Conservation (phyloP, 805 yeast genomes). For the Torulaspora franciscae region DNA sequence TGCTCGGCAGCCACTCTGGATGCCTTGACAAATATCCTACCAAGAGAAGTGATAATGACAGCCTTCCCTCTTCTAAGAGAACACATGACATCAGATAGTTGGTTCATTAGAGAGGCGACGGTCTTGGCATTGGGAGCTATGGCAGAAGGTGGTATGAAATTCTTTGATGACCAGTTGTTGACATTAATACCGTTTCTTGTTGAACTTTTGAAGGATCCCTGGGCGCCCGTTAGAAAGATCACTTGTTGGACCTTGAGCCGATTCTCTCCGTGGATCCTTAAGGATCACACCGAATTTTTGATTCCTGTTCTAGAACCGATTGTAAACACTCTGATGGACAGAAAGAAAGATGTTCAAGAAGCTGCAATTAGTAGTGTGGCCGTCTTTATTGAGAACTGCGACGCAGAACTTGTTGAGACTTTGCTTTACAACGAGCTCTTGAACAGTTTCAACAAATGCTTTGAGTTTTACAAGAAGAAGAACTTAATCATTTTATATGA, state of each 20-base stretch:
- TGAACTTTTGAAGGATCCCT: constrained; percentile 65
- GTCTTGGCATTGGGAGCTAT: constrained; percentile 94
- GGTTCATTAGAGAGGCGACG: constrained; percentile 92
- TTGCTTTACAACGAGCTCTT: constrained; percentile 60
- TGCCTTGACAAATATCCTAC: constrained; percentile 61
- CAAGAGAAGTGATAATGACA: constrained; percentile 59
- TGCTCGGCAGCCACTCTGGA: constrained; percentile 94
- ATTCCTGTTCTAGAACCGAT: constrained; percentile 75
- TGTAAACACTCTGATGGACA: constrained; percentile 69
- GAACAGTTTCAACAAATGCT: constrained; percentile 66
- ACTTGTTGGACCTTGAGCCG: constrained; percentile 94
- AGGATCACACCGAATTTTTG: constrained; percentile 64
- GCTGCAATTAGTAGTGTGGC: constrained; percentile 88
- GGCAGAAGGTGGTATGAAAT: constrained; percentile 78
- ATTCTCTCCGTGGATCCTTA: constrained; percentile 75
- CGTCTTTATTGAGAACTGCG: constrained; percentile 73
- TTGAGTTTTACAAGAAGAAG: constrained; percentile 71
- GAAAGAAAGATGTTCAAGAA: constrained; percentile 89
- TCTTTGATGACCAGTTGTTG: constrained; percentile 68
- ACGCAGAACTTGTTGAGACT: constrained; percentile 54
- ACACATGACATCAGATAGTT: constrained; percentile 60
- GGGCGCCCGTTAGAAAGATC: constrained; percentile 86
- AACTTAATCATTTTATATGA: constrained; percentile 81
- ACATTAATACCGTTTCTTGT: constrained; percentile 79
- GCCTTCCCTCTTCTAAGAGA: constrained; percentile 73